A percentile compares a stretch with the other conserved stretches of the same genome.
Evolutionary conservation across 2,329 filamentous ascomycete species (phyloP).

Genomic region (Ceratocystis cubensis): DNA sequence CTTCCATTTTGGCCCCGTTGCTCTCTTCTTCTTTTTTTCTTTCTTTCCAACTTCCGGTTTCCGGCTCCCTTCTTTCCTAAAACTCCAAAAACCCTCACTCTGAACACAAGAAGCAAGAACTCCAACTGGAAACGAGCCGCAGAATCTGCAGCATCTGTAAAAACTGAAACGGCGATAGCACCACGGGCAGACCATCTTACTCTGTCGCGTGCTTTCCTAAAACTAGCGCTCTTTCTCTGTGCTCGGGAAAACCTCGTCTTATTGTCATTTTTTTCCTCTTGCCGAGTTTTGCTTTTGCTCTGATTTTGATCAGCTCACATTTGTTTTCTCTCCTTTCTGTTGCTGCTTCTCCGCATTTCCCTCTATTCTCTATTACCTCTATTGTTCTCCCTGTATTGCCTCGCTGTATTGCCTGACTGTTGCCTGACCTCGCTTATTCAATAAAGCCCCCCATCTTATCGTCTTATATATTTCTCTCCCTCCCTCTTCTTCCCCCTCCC

Average conservation of each 20-base stretch:
- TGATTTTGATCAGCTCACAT: conserved; percentile 1
- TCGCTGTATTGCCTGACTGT: background rate
- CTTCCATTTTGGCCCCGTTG: conserved; percentile 1
- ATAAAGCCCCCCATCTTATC: no score
- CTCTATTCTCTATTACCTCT: conserved; percentile 10
- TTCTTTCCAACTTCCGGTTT: background rate
- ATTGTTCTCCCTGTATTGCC: background rate
- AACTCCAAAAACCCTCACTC: background rate
- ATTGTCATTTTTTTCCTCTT: background rate
- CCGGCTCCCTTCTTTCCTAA: background rate
- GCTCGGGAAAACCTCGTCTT: conserved; percentile 7
- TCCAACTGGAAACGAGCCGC: background rate
- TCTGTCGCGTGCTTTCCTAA: background rate
- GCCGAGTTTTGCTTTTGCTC: conserved; percentile 14
- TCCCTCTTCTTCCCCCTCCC: background rate
- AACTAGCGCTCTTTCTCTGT: conserved; percentile 4
- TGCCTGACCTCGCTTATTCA: conserved; percentile 1
- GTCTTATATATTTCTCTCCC: background rate
- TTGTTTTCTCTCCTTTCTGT: background rate
- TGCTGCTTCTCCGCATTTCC: background rate
- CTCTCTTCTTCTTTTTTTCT: background rate
- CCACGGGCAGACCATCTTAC: background rate
- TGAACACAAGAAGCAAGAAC: no score
- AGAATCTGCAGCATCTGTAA: background rate
- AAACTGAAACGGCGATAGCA: background rate